Evolutionary conservation across 164 flowering plant genomes (phyloP).

Genomic region (Paratinospora sagittata): DNA sequence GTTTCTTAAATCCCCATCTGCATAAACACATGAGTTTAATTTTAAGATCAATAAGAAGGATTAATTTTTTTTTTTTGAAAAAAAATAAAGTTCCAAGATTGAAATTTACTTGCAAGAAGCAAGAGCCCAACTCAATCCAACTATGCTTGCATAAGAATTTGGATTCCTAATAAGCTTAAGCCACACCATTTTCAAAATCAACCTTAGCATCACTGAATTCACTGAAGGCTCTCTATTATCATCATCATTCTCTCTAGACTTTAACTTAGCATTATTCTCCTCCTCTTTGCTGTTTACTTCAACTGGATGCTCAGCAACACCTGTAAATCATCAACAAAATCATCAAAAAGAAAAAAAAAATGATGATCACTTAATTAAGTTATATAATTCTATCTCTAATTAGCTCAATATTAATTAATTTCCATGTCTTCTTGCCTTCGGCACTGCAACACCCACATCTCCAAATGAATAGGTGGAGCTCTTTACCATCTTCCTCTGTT

Average conservation of each 20-base stretch:
- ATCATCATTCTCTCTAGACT: neutral
- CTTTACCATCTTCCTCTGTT: conserved; percentile 24
- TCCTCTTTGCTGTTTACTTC: conserved; percentile 20
- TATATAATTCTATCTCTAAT: neutral
- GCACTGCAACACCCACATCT: conserved; percentile 25
- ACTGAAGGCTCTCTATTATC: conserved; percentile 3
- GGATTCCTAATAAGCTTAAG: conserved; percentile 37
- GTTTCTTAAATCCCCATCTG: conserved; percentile 33
- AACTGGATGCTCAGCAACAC: conserved; percentile 17
- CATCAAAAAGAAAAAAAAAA: neutral
- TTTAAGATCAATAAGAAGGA: no score
- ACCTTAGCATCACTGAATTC: conserved; percentile 18
- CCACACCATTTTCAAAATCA: conserved; percentile 31
- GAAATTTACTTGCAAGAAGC: conserved; percentile 24
- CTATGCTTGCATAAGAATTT: conserved; percentile 36
- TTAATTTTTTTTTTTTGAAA: no score
- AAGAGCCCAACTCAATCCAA: conserved; percentile 38
- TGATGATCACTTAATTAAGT: neutral
- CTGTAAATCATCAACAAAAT: conserved; percentile 8
- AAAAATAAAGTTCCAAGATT: neutral
- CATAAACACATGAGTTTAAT: neutral
- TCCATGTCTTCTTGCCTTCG: conserved; percentile 29
- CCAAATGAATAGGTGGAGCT: conserved; percentile 28
- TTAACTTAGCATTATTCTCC: conserved; percentile 1
- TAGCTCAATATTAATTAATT: neutral